Percentiles rank a stretch among this genome's conserved stretches.
phyloP scores from a whole-genome alignment of 345 rosid genomes.

The Tarenaya hassleriana region DNA sequence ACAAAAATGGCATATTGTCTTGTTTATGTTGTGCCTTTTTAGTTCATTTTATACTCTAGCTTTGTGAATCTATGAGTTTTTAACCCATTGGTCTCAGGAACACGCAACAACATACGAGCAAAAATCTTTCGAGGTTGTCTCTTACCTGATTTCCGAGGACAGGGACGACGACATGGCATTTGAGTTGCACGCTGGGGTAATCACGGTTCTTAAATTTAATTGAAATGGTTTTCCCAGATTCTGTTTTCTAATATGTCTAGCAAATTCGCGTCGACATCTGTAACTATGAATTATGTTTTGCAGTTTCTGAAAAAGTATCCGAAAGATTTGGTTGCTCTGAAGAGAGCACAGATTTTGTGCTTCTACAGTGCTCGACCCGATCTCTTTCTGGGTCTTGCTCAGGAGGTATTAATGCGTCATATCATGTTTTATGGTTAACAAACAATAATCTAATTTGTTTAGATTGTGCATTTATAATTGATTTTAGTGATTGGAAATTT shows the following conservation, averaged over 20 bases:
- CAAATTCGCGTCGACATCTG: too few relatives aligned
- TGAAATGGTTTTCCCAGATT: background rate
- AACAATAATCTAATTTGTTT: too few relatives aligned
- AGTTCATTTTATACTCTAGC: conserved; percentile 1
- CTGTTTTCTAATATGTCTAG: too few relatives aligned
- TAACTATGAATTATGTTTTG: conserved; percentile 23
- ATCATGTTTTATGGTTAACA: too few relatives aligned
- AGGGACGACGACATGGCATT: conserved; percentile 69
- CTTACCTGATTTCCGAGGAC: conserved; percentile 45
- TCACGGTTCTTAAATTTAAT: background rate
- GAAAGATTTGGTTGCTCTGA: conserved; percentile 58
- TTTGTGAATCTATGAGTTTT: background rate
- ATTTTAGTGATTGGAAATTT: conserved; percentile 5
- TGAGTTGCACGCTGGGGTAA: conserved; percentile 57
- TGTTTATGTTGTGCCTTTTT: too few relatives aligned
- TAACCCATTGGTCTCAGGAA: conserved; percentile 35
- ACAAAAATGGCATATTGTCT: too few relatives aligned
- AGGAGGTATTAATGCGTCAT: conserved; percentile 41
- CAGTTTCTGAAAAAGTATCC: conserved; percentile 72
- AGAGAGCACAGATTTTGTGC: conserved; percentile 65
- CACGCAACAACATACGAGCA: conserved; percentile 70
- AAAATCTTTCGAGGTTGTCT: conserved; percentile 54
- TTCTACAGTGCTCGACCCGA: conserved; percentile 75
- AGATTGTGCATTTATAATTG: background rate
- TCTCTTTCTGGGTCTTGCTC: conserved; percentile 51